Percentiles rank a stretch among this genome's conserved stretches.
Conservation (phyloP, 345 rosid genomes). For the Aegle marmelos region DNA sequence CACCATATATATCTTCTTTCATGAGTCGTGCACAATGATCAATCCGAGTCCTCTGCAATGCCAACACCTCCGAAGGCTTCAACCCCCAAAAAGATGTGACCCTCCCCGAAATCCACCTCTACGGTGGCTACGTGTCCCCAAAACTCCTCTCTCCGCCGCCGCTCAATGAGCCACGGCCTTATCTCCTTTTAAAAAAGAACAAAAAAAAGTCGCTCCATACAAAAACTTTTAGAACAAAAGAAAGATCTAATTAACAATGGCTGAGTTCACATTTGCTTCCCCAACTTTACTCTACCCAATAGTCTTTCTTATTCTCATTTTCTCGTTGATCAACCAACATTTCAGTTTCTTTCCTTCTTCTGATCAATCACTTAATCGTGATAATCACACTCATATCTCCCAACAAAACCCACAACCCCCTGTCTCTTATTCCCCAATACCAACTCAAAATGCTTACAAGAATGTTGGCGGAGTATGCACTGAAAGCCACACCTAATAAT, state of each 20-base stretch:
- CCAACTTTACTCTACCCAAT: constrained; percentile 41
- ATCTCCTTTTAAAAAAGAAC: neutral
- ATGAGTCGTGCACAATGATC: neutral
- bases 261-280: constrained; percentile 39
- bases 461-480: neutral
- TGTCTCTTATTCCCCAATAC: neutral
- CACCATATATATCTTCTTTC: neutral
- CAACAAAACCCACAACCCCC: neutral
- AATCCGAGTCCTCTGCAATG: constrained; percentile 85
- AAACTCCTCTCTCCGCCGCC: constrained; percentile 46
- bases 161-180: constrained; percentile 35
- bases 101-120: constrained; percentile 73
- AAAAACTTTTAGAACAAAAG: neutral
- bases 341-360: constrained; percentile 21
- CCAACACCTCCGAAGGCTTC: constrained; percentile 92
- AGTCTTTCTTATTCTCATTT: constrained; percentile 40
- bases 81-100: constrained; percentile 69
- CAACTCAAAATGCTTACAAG: neutral
- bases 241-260: constrained; percentile 25
- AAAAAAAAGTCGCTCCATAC: neutral
- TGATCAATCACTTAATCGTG: neutral
- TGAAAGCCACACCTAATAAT: neutral
- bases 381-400: neutral
- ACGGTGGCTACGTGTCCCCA: constrained; percentile 42
- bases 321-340: constrained; percentile 39